A percentile compares a stretch with the other conserved stretches of the same genome.
phyloP scores from a whole-genome alignment of 345 rosid species.

The Bruguiera gymnorhiza region DNA sequence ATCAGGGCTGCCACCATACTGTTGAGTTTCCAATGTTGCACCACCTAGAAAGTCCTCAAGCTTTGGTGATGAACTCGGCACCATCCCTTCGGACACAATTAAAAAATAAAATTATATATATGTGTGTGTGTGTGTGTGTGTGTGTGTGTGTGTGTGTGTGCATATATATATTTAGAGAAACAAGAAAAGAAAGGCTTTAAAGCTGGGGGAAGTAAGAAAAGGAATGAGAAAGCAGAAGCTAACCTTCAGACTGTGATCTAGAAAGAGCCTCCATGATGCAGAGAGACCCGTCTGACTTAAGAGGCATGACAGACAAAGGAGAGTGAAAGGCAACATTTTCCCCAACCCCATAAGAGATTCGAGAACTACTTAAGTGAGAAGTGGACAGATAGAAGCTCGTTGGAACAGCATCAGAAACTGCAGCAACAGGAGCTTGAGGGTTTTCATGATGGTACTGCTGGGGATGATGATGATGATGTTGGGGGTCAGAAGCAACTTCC shows the following conservation, averaged over 20 bases:
- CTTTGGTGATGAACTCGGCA: slow-evolving; percentile 52
- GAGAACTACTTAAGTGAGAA: slow-evolving; percentile 29
- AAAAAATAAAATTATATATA: neutral
- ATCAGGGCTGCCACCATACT: slow-evolving; percentile 32
- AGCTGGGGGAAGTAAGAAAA: too few relatives aligned
- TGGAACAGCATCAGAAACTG: slow-evolving; percentile 31
- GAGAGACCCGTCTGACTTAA: slow-evolving; percentile 76
- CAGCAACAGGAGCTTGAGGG: slow-evolving; percentile 12
- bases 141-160: too few relatives aligned
- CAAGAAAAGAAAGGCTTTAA: neutral
- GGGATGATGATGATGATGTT: slow-evolving; percentile 26
- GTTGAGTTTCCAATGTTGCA: slow-evolving; percentile 40
- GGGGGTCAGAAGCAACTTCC: slow-evolving; percentile 43
- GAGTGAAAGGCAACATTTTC: slow-evolving; percentile 45
- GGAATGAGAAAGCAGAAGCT: neutral
- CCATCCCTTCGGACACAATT: slow-evolving; percentile 33
- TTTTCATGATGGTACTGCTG: slow-evolving; percentile 20
- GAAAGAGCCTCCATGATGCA: slow-evolving; percentile 71
- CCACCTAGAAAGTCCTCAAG: slow-evolving; percentile 76
- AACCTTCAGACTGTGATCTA: slow-evolving; percentile 61
- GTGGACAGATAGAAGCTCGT: slow-evolving; percentile 41
- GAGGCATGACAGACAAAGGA: slow-evolving; percentile 67
- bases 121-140: too few relatives aligned
- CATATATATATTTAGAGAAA: neutral
- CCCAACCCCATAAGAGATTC: slow-evolving; percentile 41